Evolutionary conservation across 2,329 filamentous ascomycete species (phyloP), one percentile per base, ranked within the genome.

Genomic region (Trichoderma sp.): DNA sequence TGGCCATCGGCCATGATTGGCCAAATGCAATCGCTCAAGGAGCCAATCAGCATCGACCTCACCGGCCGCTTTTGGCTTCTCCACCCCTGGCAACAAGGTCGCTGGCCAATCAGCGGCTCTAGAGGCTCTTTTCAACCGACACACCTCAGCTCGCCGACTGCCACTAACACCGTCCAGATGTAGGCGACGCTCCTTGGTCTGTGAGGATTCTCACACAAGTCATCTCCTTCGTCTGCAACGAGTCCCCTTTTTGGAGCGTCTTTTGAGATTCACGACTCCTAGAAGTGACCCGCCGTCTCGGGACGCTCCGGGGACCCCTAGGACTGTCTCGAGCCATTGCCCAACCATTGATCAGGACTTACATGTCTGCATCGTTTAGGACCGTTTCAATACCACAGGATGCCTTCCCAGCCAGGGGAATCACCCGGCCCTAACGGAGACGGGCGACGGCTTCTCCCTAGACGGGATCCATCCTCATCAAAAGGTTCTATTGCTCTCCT

Each of bases 91-190:
- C 70, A 71, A 71, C 73, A 55, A 68, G 49, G 39, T 43, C 69
- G 69, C 52, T 43, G 52, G 28, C 78, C 78, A 79, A 79, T 79
- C 73, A 77, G 68, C 60, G 34, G 58, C 68, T 73, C 70, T 70
- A 78, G 61, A 60, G 60, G 74, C 73, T 69, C 68, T 77, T 72
- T 77, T 63, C 71, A 70, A 72, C 71, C 75, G 73, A 77, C 75
- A 77, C 73, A 74, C 77, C 76, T 79, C 75, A 77, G 75, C 74
- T 77, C 73, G 74, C 72, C 71, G 69, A 58, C 66, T 65, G 67
- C 67, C 67, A 69, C 67, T 69, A 69, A 69, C 67, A 69, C 67
- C 46, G 24, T 54, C 52, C 54, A 21, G 5, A 66, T 59, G 54
- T 28, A 66, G 63, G 58, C 51, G 43, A 59, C 34, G 14, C 59